Evolutionary conservation across 140 eudicot genomes (phyloP).

Genomic region (Stevia rebaudiana): DNA sequence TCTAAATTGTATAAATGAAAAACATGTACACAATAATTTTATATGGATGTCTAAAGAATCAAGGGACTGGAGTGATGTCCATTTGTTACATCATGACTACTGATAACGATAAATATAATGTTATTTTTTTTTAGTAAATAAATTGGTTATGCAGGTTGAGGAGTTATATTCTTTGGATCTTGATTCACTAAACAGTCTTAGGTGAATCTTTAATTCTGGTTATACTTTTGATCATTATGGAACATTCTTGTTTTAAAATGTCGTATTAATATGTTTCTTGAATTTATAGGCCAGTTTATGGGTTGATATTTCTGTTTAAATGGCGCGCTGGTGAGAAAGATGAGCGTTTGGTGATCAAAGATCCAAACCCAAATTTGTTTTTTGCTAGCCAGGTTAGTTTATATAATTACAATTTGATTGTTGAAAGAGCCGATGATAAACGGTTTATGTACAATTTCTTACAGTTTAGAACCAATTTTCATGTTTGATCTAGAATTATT

Average conservation of each 20-base stretch:
- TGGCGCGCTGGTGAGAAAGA: constrained; percentile 99
- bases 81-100: neutral
- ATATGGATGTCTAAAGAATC: too few relatives aligned
- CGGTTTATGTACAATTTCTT: too few relatives aligned
- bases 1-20: too few relatives aligned
- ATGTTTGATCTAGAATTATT: neutral
- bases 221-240: neutral
- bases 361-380: constrained; percentile 85
- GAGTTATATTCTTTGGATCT: constrained; percentile 93
- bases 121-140: too few relatives aligned
- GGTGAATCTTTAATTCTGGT: constrained; percentile 36
- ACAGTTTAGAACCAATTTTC: too few relatives aligned
- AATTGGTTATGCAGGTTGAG: constrained; percentile 65
- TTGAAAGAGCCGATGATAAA: too few relatives aligned
- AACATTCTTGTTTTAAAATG: neutral
- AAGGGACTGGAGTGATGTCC: neutral
- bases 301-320: constrained; percentile 80
- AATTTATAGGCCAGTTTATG: constrained; percentile 81
- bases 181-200: constrained; percentile 73
- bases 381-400: constrained; percentile 88
- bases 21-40: too few relatives aligned
- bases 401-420: neutral
- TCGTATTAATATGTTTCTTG: constrained; percentile 7
- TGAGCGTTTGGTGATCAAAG: constrained; percentile 82
- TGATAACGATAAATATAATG: too few relatives aligned